A percentile compares a stretch with the other conserved stretches of the same genome.
Conservation (phyloP, 2,329 filamentous ascomycete species). For the Fusarium goolgardi region DNA sequence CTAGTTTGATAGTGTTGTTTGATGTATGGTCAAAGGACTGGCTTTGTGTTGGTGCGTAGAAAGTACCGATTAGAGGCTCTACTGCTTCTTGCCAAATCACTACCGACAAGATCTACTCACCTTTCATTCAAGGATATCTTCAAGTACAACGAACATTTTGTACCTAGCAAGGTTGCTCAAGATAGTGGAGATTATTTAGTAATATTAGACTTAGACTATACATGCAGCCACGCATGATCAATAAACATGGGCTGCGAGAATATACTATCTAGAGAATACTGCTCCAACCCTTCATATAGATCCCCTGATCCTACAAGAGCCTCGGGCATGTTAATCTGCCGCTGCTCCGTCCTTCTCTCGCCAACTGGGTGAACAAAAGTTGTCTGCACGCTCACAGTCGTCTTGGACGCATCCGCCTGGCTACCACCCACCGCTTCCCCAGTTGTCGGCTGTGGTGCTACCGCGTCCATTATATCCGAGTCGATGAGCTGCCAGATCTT, state of each 20-base stretch:
- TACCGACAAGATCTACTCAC: background rate
- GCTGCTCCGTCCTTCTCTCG: conserved; percentile 7
- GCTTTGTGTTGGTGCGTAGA: background rate
- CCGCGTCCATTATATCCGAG: conserved; percentile 31
- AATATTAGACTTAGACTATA: conserved; percentile 1
- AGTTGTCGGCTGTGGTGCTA: conserved; percentile 14
- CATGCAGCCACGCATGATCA: conserved; percentile 36
- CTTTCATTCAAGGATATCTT: background rate
- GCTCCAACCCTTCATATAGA: conserved; percentile 27
- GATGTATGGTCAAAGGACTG: too few species aligned
- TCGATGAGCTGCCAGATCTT: conserved; percentile 39
- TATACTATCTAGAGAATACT: conserved; percentile 38
- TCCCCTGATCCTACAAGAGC: conserved; percentile 1
- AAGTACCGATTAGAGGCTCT: background rate
- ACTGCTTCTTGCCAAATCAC: background rate
- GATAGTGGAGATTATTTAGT: background rate
- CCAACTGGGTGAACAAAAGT: conserved; percentile 33
- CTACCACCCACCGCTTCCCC: conserved; percentile 12
- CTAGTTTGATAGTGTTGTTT: background rate
- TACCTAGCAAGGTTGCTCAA: background rate
- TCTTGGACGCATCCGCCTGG: conserved; percentile 24
- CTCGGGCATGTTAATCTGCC: background rate
- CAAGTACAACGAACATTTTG: background rate
- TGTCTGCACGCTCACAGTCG: conserved; percentile 30
- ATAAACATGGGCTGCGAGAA: conserved; percentile 40